Base-by-base conservation (phyloP, 1,139 yeast genomes). In the Geotrichum aggregatum region DNA sequence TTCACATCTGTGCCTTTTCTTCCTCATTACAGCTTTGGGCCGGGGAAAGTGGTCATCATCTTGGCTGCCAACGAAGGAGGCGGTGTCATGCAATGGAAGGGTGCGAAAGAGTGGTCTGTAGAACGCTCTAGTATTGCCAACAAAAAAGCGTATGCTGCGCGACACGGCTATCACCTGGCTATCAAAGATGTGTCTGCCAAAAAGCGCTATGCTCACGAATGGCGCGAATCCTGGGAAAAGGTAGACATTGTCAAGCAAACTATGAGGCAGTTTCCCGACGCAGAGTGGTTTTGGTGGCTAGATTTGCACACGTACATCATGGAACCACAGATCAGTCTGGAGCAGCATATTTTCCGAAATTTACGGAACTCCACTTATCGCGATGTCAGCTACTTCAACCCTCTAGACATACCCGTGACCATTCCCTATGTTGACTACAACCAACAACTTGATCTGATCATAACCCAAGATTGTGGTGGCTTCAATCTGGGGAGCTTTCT, bases 211-310 rank as follows among this genome's bases (percentile, higher is more conserved):
- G 84, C 95, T 34, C 98, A 92, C 70, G 98, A 92, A 71, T 92
- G 96, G 95, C 78, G 98, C 68, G 98, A 92, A 69, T 86, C 95
- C 45, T 92, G 98, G 98, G 97, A 92, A 67, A 91, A 88, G 68
- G 96, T 85, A 26, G 98, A 92, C 66, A 84, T 89, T 55, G 72
- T 92, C 72, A 86, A 84, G 63, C 96, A 91, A 66, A 84, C 96
- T 13, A 89, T 92, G 94, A 77, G 97, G 63, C 96, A 91, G 67
- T 88, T 80, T 66, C 98, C 98, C 26, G 77, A 85, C 52, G 89
- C 97, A 19, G 96, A 92, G 67, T 92, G 98, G 98, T 92, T 92
- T 68, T 92, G 98, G 98, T 92, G 98, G 98, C 73, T 92, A 56
- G 98, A 92, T 67, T 74, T 88, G 59, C 96, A 91, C 67, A 91